Conservation (phyloP, 1,284 basidiomycete genomes). For the Ceratobasidium sp. region DNA sequence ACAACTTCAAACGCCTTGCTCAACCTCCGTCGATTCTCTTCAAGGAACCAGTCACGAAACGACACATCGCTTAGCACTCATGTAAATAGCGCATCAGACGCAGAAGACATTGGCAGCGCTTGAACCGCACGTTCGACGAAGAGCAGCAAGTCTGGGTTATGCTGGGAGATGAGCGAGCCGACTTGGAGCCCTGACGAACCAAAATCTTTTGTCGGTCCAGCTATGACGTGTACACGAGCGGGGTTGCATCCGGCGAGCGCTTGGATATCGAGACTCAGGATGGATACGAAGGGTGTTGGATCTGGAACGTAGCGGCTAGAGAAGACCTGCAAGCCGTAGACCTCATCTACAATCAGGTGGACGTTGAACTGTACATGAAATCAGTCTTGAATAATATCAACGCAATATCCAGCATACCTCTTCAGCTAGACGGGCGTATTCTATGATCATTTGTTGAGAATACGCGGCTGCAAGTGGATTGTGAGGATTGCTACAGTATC, state of each 20-base stretch:
- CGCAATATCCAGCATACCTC: background rate
- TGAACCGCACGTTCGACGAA: slow-evolving; percentile 27
- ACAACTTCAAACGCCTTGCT: slow-evolving; percentile 29
- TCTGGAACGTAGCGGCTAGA: slow-evolving; percentile 31
- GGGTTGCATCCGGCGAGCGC: slow-evolving; percentile 8
- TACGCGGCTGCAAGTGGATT: slow-evolving; percentile 43
- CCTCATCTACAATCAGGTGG: slow-evolving; percentile 44
- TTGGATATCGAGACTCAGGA: slow-evolving; percentile 30
- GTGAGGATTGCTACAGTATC: slow-evolving; percentile 42
- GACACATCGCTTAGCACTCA: slow-evolving; percentile 3
- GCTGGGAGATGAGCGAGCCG: slow-evolving; percentile 46
- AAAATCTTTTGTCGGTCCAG: slow-evolving; percentile 46
- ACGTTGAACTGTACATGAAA: slow-evolving; percentile 27
- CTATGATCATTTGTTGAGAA: slow-evolving; percentile 28
- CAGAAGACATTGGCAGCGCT: slow-evolving; percentile 16
- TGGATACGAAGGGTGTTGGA: slow-evolving; percentile 43
- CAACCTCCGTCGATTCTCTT: slow-evolving; percentile 19
- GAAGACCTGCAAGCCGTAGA: slow-evolving; percentile 45
- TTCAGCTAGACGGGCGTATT: slow-evolving; percentile 35
- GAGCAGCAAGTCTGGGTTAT: slow-evolving; percentile 44
- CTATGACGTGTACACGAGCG: slow-evolving; percentile 44
- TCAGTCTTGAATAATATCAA: background rate
- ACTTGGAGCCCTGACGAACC: slow-evolving; percentile 44
- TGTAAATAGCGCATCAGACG: slow-evolving; percentile 31
- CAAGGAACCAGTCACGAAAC: slow-evolving; percentile 38